These are phyloP conservation scores for Linum lewisii DNA, from an alignment of 345 rosid genomes.

Conservation along the genomic window DNA sequence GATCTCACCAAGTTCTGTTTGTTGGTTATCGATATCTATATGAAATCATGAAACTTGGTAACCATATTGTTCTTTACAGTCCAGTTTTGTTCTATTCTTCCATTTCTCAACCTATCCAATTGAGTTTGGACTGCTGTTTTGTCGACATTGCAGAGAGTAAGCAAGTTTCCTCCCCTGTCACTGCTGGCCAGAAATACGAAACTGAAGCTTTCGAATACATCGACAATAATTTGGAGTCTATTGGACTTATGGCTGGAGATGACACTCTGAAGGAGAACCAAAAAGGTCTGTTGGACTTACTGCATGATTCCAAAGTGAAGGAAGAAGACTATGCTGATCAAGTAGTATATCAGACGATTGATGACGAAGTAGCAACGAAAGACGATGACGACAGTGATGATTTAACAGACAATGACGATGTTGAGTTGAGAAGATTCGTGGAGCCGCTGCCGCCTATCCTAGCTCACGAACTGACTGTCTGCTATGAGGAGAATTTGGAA, in stretches of 20 bases:
- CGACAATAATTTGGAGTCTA: slow-evolving; percentile 27
- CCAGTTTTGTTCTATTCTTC: background rate
- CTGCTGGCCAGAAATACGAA: slow-evolving; percentile 24
- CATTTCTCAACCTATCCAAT: background rate
- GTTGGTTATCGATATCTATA: slow-evolving; percentile 12
- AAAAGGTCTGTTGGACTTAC: slow-evolving; percentile 4
- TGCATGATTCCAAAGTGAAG: slow-evolving; percentile 15
- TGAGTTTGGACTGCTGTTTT: slow-evolving; percentile 1
- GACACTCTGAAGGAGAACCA: slow-evolving; percentile 22
- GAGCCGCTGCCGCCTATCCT: slow-evolving; percentile 11
- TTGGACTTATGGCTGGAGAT: slow-evolving; percentile 24
- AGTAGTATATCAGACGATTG: slow-evolving; percentile 10
- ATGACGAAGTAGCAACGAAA: slow-evolving; percentile 6
- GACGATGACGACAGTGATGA: slow-evolving; percentile 1
- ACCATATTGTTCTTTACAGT: slow-evolving; percentile 1
- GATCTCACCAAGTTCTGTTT: slow-evolving; percentile 2
- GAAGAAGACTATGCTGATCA: slow-evolving; percentile 18
- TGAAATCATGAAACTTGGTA: slow-evolving; percentile 59
- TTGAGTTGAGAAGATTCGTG: slow-evolving; percentile 12
- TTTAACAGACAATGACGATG: slow-evolving; percentile 17
- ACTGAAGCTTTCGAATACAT: slow-evolving; percentile 24
- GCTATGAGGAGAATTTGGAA: slow-evolving; percentile 48
- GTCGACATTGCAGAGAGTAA: slow-evolving; percentile 43
- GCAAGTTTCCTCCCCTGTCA: slow-evolving; percentile 26
- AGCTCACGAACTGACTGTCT: slow-evolving; percentile 60